Base-by-base conservation (phyloP, 2,329 filamentous ascomycete genomes). In the Sordariomycetes sp. region DNA sequence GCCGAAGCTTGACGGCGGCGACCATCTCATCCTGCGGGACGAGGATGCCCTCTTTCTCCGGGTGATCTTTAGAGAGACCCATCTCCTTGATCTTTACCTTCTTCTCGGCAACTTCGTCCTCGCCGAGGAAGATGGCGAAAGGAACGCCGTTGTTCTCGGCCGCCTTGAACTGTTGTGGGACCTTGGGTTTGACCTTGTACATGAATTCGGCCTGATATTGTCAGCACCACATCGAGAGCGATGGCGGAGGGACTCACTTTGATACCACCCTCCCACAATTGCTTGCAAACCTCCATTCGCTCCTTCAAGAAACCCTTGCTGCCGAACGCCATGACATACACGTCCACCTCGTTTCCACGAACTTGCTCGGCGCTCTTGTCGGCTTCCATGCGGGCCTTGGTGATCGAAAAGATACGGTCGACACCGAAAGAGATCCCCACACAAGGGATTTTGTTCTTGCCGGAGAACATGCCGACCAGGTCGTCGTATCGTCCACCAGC, bases 321-420 rank as follows among this genome's bases (percentile, higher is more conserved):
- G 35, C 86, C 88, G 51, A 95, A 87, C 0, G 87, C 87, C 87
- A 96, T 96, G 50, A 96, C 82, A 59, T 79, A 95, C 30, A 88
- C 87, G 51, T 96, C 88, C 3, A 88, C 81, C 47, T 92, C 83
- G 50, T 80, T 86, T 43, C 70, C 69, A 42, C 83, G 68, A 34
- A 71, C 48, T 72, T 69, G 38, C 75, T 73, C 37, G 72, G 39
- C 82, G 70, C 18, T 70, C 46, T 74, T 68, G 38, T 75, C 72
- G 36, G 70, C 72, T 40, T 74, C 77, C 51, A 86, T 70, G 32
- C 79, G 72, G 10, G 85, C 80, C 58, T 94, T 88, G 43, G 82
- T 86, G 51, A 95, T 88, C 47, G 83, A 86, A 63, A 94, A 94
- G 51, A 96, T 95, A 47, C 90, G 81, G 59, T 96, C 90, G 32